Evolutionary conservation across 2,329 filamentous ascomycete species (phyloP).

Genomic region (Metarhizium brunneum): DNA sequence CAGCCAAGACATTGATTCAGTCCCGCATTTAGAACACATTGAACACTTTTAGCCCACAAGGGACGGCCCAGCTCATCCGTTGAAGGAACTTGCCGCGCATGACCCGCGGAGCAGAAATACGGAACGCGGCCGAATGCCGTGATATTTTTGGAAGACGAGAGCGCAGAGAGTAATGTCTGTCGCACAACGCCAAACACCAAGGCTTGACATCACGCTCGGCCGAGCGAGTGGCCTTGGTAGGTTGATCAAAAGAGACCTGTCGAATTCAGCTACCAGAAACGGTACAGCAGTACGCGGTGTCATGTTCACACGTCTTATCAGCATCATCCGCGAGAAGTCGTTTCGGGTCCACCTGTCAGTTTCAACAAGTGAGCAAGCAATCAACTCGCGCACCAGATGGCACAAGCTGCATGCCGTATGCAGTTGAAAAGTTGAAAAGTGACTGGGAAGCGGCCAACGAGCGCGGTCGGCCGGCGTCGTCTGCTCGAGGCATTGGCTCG

Average conservation of each 20-base stretch:
- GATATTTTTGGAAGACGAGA: neutral
- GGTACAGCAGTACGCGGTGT: neutral
- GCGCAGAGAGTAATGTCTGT: neutral
- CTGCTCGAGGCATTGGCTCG: neutral
- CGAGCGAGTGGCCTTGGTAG: neutral
- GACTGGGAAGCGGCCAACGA: neutral
- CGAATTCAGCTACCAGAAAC: neutral
- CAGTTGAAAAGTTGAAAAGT: neutral
- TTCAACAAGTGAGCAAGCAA: neutral
- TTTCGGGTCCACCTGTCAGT: neutral
- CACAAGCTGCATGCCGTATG: neutral
- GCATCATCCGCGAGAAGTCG: neutral
- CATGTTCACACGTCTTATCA: too few species aligned
- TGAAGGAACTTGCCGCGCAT: neutral
- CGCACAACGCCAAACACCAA: neutral
- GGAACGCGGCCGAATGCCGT: neutral
- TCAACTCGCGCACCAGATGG: neutral
- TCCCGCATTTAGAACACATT: neutral
- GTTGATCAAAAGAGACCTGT: neutral
- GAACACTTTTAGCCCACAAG: neutral
- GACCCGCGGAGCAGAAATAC: neutral
- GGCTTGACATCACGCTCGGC: neutral
- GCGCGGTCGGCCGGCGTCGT: neutral
- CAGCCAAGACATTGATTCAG: too few species aligned
- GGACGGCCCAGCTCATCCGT: neutral